Evolutionary conservation across 2,329 filamentous ascomycete species (phyloP), one percentile per base, ranked within the genome.

Genomic region (Aspergillus pseudoglaucus): DNA sequence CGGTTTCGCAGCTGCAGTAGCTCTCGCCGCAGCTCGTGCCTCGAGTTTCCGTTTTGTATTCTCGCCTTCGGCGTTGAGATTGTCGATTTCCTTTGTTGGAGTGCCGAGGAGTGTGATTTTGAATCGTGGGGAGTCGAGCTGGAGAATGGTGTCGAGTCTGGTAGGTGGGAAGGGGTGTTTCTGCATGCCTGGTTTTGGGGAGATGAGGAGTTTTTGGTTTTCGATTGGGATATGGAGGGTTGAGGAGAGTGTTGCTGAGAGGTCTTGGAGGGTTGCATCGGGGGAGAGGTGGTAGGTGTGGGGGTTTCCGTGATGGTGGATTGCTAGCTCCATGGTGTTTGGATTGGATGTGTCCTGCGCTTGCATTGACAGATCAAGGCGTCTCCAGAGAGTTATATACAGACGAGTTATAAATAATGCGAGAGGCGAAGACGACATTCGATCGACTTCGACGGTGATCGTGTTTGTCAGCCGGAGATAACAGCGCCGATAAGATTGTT

Each of bases 241-340:
- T 18, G 56, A 45, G 42, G 67, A 58, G 53, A 73, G 64, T 32
- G 52, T 52, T 35, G 52, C 42, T 18, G 70, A 61, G 42, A 75
- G 68, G 48, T 73, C 70, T 53, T 64, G 54, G 27, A 83, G 69
- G 1, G 78, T 83, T 47, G 79, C 74, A 50, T 73, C 64, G 32
- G 68, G 45, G 14, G 76, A 59, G 41, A 82, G 72, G 9, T 67
- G 63, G 40, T 82, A 61, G 15, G 67, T 64, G 53, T 80, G 66
- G 1, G 72, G 66, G 44, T 74, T 74, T 59, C 75, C 74, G 60
- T 82, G 79, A 56, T 83, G 75, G 52, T 75, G 74, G 50, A 84
- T 62, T 14, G 71, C 77, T 35, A 83, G 60, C 32, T 61, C 59
- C 48, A 76, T 47, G 1, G 35, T n/a, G 3, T 46, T 50, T 49